Base-by-base conservation (phyloP, 495 filamentous ascomycete genomes). In the Rusavskia elegans region DNA sequence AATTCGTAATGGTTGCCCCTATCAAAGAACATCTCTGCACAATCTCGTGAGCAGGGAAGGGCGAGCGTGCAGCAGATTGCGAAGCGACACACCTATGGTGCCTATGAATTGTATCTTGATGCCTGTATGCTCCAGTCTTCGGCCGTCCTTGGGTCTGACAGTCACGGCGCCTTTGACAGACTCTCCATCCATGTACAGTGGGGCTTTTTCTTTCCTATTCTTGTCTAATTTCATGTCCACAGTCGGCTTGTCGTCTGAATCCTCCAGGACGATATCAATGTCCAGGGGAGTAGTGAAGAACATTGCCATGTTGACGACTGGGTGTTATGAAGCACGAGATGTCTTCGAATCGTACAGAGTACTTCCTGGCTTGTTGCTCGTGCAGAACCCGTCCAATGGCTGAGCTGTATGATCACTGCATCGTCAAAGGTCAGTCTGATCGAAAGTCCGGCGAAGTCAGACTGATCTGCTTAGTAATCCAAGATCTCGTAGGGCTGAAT, bases 31-130 rank as follows among this genome's bases (percentile, higher is more conserved):
- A 98, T 98, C 66, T 98, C 90, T 89, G 52, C 46, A 39, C 16
- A 36, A 36, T 48, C 50, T 29, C 50, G 46, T 63, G 19, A 63
- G 59, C 51, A 50, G 27, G 21, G 19, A 13, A 17, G 19, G 21
- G 45, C 20, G 25, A 23, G 16, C n/a, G 8, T 41, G 27, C 41
- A 16, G n/a, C 27, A 25, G 20, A n/a, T 19, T 27, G 13, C 30
- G 5, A 17, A 8, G 23, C 1, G 1, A 46, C 19, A 51, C 64
- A 92, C 89, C 90, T 74, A 99, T 99, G 50, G 90, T 93, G 59
- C 92, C 92, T 58, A 99, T 95, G 71, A 99, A 99, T 66, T 99
- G 93, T 60, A 99, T 89, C 71, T 99, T 99, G 74, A 99, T 97
- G 55, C 92, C 92, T 9, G 90, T 97, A 66, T 99, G 92, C 65